Evolutionary conservation across 441 rosid genomes (phyloP).

Genomic region (Kokia cookei): DNA sequence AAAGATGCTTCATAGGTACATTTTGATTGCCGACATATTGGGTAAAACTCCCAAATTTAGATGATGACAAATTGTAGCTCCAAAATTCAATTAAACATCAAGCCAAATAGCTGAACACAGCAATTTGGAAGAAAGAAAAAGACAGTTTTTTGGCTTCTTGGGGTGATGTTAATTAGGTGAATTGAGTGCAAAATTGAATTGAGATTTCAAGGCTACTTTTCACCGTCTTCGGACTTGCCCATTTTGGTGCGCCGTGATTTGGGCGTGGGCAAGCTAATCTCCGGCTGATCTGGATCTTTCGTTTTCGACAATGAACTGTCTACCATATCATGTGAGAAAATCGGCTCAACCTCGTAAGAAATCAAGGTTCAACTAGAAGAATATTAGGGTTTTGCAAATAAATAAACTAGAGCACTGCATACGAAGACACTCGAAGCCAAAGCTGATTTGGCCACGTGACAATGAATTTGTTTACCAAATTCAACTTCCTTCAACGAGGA

Average conservation of each 20-base stretch:
- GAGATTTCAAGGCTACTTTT: conserved; percentile 22
- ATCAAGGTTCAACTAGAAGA: conserved; percentile 3
- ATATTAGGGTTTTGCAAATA: conserved; percentile 31
- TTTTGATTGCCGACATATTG: background rate
- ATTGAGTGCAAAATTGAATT: background rate
- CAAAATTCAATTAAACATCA: background rate
- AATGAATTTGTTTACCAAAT: conserved; percentile 43
- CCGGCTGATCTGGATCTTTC: conserved; percentile 44
- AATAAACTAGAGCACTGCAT: conserved; percentile 42
- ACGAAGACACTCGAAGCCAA: conserved; percentile 46
- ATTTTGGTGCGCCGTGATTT: conserved; percentile 30
- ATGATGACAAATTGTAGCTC: background rate
- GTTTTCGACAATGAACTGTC: conserved; percentile 34
- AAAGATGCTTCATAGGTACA: background rate
- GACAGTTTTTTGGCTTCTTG: conserved; percentile 6
- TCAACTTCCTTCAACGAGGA: conserved; percentile 18
- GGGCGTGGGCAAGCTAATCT: conserved; percentile 26
- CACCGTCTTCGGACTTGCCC: conserved; percentile 56
- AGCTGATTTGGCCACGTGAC: conserved; percentile 34
- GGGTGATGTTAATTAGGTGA: background rate
- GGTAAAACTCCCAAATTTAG: background rate
- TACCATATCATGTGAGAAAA: conserved; percentile 14
- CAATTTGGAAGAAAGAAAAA: conserved; percentile 2
- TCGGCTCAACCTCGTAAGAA: background rate
- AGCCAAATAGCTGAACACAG: background rate